phyloP scores from a whole-genome alignment of 352 stramenopile genomes.

The Pelagophyceae sp. region DNA sequence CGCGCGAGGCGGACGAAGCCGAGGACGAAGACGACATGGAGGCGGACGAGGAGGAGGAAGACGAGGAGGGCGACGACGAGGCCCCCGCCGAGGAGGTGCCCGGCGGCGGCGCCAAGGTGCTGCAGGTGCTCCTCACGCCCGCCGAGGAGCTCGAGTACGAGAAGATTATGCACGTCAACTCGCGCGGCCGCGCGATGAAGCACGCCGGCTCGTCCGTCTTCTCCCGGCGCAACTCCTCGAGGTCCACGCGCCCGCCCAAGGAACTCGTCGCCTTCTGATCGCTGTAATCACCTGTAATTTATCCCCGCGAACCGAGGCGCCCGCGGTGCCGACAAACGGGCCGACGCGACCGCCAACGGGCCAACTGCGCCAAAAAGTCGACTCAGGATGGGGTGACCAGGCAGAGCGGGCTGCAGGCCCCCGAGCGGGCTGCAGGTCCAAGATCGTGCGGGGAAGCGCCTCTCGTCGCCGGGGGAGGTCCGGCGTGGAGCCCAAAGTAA shows the following conservation, averaged over 20 bases:
- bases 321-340: too few relatives aligned
- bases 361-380: too few relatives aligned
- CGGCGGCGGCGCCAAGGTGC: neutral
- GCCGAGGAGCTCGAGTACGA: neutral
- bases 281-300: too few relatives aligned
- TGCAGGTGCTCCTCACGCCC: neutral
- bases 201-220: neutral
- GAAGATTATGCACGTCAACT: neutral
- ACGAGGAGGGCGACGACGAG: neutral
- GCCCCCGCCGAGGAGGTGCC: neutral
- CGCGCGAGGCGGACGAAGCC: neutral
- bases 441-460: too few relatives aligned
- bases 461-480: too few relatives aligned
- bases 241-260: neutral
- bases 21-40: neutral
- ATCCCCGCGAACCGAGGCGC: too few relatives aligned
- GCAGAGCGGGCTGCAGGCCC: too few relatives aligned
- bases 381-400: too few relatives aligned
- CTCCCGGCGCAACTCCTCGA: neutral
- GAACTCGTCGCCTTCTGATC: slow-evolving; percentile 7
- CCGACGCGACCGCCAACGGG: too few relatives aligned
- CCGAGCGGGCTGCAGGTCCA: too few relatives aligned
- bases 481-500: too few relatives aligned
- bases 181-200: neutral
- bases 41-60: neutral